Conservation (phyloP, 1,284 basidiomycete genomes). For the Blastosporella zonata region DNA sequence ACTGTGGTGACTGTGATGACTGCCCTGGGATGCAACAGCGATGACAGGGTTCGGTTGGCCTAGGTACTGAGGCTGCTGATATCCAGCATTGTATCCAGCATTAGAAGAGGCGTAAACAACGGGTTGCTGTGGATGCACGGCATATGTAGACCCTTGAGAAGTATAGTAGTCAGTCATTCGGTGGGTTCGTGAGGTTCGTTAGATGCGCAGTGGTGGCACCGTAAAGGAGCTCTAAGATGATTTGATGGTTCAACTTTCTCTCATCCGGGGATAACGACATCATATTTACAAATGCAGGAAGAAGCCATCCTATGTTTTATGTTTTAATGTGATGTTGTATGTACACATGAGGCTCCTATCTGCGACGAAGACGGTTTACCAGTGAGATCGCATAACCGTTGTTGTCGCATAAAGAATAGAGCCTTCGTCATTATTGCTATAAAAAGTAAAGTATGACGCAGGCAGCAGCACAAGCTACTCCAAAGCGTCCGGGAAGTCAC, state of each 20-base stretch:
- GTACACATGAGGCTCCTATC: too few relatives aligned
- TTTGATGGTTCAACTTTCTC: neutral
- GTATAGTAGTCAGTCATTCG: conserved; percentile 29
- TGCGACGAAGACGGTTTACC: too few relatives aligned
- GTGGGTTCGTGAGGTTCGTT: neutral
- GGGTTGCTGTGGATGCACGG: conserved; percentile 26
- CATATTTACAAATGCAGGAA: neutral
- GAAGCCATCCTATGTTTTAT: too few relatives aligned
- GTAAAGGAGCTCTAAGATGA: neutral
- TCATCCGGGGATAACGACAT: conserved; percentile 9
- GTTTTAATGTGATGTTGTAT: too few relatives aligned
- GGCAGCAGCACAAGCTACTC: conserved; percentile 40
- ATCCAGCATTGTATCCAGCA: conserved; percentile 21
- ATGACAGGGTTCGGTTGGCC: conserved; percentile 24
- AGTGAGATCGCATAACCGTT: too few relatives aligned
- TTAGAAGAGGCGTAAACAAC: conserved; percentile 31
- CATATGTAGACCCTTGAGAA: conserved; percentile 29
- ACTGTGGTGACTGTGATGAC: conserved; percentile 21
- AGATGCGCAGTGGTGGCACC: neutral
- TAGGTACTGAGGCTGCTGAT: conserved; percentile 23
- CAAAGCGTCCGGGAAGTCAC: conserved; percentile 76
- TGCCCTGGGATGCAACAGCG: conserved; percentile 27
- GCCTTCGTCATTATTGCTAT: too few relatives aligned
- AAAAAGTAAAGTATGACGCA: neutral
- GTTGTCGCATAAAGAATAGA: too few relatives aligned